Evolutionary conservation across 2,329 filamentous ascomycete genomes (phyloP).

Genomic region (Fusarium multiceps): DNA sequence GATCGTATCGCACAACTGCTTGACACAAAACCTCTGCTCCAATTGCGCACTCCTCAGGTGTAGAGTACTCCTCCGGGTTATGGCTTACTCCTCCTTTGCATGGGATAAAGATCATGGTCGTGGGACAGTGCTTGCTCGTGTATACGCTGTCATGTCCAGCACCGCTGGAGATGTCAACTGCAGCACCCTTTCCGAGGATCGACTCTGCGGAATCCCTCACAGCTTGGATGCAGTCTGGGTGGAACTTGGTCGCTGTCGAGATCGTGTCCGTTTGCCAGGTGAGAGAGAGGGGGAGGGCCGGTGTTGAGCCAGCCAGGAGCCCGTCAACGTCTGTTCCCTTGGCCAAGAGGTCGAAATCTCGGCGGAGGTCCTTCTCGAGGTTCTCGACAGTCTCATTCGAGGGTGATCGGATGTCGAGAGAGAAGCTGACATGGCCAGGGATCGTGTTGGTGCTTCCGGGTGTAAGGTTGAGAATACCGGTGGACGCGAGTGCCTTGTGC

Average conservation of each 20-base stretch:
- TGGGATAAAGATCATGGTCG: slow-evolving; percentile 51
- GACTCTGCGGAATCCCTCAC: slow-evolving; percentile 65
- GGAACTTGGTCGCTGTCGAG: slow-evolving; percentile 70
- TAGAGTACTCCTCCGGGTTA: slow-evolving; percentile 44
- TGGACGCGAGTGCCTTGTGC: slow-evolving; percentile 44
- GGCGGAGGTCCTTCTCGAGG: slow-evolving; percentile 59
- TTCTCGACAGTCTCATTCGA: slow-evolving; percentile 63
- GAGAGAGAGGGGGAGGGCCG: slow-evolving; percentile 62
- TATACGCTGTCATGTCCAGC: slow-evolving; percentile 52
- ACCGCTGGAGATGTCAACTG: slow-evolving; percentile 50
- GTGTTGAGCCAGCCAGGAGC: slow-evolving; percentile 29
- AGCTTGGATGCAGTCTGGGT: slow-evolving; percentile 72
- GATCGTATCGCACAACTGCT: slow-evolving; percentile 41
- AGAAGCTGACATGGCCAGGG: slow-evolving; percentile 72
- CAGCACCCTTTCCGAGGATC: slow-evolving; percentile 50
- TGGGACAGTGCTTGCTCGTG: slow-evolving; percentile 46
- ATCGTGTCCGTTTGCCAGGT: slow-evolving; percentile 70
- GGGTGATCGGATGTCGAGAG: slow-evolving; percentile 70
- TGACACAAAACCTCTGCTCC: slow-evolving; percentile 42
- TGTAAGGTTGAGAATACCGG: slow-evolving; percentile 43
- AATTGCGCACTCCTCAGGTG: slow-evolving; percentile 47
- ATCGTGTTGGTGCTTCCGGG: slow-evolving; percentile 78
- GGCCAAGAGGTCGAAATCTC: slow-evolving; percentile 61
- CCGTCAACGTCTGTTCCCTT: slow-evolving; percentile 57
- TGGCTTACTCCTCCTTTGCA: slow-evolving; percentile 50